These are phyloP conservation scores for Colletotrichum simmondsii DNA, from an alignment of 2,329 filamentous ascomycete species.

Conservation along the genomic window DNA sequence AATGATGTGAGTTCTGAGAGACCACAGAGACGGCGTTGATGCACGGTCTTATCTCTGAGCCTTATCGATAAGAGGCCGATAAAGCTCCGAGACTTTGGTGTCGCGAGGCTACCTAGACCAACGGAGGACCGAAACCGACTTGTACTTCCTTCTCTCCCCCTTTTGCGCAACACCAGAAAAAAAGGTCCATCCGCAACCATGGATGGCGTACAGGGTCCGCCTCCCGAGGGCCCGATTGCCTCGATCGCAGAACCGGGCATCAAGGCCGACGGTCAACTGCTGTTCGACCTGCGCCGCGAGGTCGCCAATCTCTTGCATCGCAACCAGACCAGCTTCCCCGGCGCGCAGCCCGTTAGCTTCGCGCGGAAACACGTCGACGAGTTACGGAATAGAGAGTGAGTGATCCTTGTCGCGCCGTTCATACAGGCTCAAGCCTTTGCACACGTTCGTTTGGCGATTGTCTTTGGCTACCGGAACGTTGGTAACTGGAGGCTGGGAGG, in stretches of 20 bases:
- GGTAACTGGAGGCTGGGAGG: not conserved
- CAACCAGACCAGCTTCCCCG: conserved; percentile 78
- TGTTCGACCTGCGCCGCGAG: conserved; percentile 73
- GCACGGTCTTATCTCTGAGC: conserved; percentile 16
- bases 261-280: conserved; percentile 70
- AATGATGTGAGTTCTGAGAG: too few species aligned
- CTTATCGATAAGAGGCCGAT: conserved; percentile 33
- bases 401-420: conserved; percentile 19
- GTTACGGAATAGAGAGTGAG: conserved; percentile 80
- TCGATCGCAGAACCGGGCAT: conserved; percentile 72
- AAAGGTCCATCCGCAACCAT: conserved; percentile 22
- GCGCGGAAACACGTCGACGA: conserved; percentile 83
- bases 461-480: not conserved
- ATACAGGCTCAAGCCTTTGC: not conserved
- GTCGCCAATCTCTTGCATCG: conserved; percentile 82
- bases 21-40: not conserved
- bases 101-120: conserved; percentile 21
- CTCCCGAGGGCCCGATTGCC: conserved; percentile 50
- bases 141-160: conserved; percentile 12
- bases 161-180: conserved; percentile 28
- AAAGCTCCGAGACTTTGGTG: conserved; percentile 33
- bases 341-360: conserved; percentile 95
- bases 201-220: conserved; percentile 34
- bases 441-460: too few species aligned
- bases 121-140: not conserved